Conservation (phyloP, 352 stramenopile species). For the Globisporangium cederbergense region DNA sequence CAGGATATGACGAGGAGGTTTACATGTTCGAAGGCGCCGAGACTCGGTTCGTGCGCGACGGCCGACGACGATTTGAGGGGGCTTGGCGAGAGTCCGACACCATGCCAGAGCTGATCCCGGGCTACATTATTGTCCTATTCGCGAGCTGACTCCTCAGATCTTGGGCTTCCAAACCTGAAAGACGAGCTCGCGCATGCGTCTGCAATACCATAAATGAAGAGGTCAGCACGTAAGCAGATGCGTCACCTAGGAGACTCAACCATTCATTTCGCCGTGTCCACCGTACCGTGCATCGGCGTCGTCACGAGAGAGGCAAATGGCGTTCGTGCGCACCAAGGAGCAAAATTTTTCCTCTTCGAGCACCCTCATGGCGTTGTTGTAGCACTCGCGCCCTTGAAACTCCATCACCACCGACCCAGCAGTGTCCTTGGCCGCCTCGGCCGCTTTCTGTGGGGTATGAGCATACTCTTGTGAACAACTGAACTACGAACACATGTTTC, state of each 20-base stretch:
- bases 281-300: slow-evolving; percentile 27
- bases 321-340: slow-evolving; percentile 11
- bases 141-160: slow-evolving; percentile 19
- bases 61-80: no score
- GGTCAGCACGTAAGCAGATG: not conserved
- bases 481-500: not conserved
- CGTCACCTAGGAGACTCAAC: not conserved
- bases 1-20: no score
- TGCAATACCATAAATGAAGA: slow-evolving; percentile 8
- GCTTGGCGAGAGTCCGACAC: no score
- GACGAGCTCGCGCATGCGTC: slow-evolving; percentile 36
- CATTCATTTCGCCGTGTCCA: not conserved
- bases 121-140: not conserved
- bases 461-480: not conserved
- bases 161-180: slow-evolving; percentile 53
- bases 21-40: no score
- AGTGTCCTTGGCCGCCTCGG: slow-evolving; percentile 23
- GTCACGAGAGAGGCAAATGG: slow-evolving; percentile 33
- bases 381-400: slow-evolving; percentile 36
- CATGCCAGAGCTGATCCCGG: no score
- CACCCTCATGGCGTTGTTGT: slow-evolving; percentile 18
- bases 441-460: slow-evolving; percentile 28
- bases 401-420: slow-evolving; percentile 55
- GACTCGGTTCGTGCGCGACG: no score
- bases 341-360: slow-evolving; percentile 25